Conservation (phyloP, 2,329 filamentous ascomycete genomes). For the Aspergillus sp. region DNA sequence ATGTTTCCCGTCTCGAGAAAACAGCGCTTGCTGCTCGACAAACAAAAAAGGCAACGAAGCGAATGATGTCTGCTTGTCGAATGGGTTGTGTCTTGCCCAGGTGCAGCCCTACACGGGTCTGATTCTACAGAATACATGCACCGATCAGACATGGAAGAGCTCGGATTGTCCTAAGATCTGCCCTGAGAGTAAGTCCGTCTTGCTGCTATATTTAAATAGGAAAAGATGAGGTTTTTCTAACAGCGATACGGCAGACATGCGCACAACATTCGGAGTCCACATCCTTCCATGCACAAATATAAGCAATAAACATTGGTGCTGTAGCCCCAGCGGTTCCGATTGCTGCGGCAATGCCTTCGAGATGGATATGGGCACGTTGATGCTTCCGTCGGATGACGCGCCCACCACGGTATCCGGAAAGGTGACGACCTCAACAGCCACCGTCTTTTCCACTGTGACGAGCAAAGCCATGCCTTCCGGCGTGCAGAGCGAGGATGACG, state of each 20-base stretch:
- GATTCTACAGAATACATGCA: background rate
- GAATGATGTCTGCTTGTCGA: background rate
- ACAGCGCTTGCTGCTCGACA: background rate
- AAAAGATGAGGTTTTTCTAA: background rate
- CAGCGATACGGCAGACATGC: background rate
- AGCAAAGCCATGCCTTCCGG: background rate
- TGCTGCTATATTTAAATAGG: background rate
- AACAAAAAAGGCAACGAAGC: background rate
- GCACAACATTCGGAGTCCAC: background rate
- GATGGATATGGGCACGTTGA: slow-evolving; percentile 3
- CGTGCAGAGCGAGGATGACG: background rate
- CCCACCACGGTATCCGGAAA: background rate
- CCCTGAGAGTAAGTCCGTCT: background rate
- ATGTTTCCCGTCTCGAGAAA: background rate
- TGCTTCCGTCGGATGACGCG: background rate
- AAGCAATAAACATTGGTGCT: slow-evolving; percentile 6
- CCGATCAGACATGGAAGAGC: background rate
- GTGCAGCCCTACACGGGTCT: background rate
- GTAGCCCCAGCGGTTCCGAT: slow-evolving; percentile 2
- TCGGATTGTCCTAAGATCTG: background rate
- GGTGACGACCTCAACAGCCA: background rate
- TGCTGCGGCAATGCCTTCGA: slow-evolving; percentile 5
- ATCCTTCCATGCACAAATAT: background rate
- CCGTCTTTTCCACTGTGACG: background rate
- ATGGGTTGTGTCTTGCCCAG: background rate